phyloP scores from a whole-genome alignment of 352 stramenopile genomes.

The Phytophthora pini region DNA sequence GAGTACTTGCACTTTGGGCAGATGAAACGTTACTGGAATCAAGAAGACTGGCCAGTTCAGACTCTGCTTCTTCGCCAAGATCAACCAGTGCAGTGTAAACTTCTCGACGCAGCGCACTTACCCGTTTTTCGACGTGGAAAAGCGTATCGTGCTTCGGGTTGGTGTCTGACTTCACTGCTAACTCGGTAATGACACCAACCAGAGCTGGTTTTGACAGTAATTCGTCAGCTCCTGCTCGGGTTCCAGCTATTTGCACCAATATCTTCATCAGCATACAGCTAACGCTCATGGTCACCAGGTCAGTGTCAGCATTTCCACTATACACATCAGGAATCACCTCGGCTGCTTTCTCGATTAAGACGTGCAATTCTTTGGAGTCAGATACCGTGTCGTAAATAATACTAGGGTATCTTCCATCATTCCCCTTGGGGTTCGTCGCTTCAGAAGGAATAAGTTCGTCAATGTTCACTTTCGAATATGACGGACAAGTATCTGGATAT shows the following conservation, averaged over 20 bases:
- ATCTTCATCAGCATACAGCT: slow-evolving; percentile 34
- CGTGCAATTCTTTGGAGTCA: slow-evolving; percentile 1
- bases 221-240: slow-evolving; percentile 10
- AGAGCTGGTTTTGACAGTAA: slow-evolving; percentile 22
- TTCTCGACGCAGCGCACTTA: slow-evolving; percentile 52
- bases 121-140: slow-evolving; percentile 42
- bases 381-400: slow-evolving; percentile 23
- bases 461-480: slow-evolving; percentile 30
- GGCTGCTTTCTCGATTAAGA: slow-evolving; percentile 29
- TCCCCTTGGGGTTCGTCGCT: slow-evolving; percentile 10
- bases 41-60: slow-evolving; percentile 27
- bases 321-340: slow-evolving; percentile 27
- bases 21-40: slow-evolving; percentile 6
- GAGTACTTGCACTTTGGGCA: not conserved
- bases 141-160: slow-evolving; percentile 42
- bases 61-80: slow-evolving; percentile 37
- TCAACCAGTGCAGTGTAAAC: slow-evolving; percentile 51
- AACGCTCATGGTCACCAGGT: slow-evolving; percentile 11
- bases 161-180: slow-evolving; percentile 27
- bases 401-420: not conserved
- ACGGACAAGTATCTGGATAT: not conserved
- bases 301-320: not conserved
- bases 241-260: slow-evolving; percentile 26
- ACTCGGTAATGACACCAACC: slow-evolving; percentile 15
- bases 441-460: slow-evolving; percentile 29